These are phyloP conservation scores for Musa acuminata DNA, from an alignment of 176 grass and related monocot genomes.

Conservation along the genomic window DNA sequence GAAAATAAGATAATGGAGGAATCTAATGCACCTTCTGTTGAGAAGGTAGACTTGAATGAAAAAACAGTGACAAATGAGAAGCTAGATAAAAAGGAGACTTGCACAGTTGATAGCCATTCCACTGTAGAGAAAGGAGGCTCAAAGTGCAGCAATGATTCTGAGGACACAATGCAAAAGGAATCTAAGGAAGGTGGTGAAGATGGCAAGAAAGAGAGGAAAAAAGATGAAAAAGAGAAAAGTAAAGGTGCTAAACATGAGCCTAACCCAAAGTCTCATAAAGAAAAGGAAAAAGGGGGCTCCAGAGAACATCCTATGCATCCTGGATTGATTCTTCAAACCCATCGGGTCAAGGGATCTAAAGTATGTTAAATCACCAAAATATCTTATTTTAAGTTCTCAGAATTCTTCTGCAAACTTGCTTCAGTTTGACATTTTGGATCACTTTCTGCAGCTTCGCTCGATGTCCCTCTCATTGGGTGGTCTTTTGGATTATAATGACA, in stretches of 20 bases:
- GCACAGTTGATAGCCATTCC: conserved; percentile 14
- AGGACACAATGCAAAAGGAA: conserved; percentile 36
- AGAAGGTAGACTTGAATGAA: conserved; percentile 29
- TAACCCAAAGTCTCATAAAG: conserved; percentile 40
- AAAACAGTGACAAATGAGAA: conserved; percentile 41
- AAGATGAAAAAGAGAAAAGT: conserved; percentile 56
- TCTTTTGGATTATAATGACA: conserved; percentile 86
- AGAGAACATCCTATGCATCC: conserved; percentile 80
- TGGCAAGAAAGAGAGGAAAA: conserved; percentile 33
- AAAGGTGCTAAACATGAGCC: conserved; percentile 45
- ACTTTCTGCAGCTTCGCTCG: conserved; percentile 61
- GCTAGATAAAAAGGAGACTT: conserved; percentile 21
- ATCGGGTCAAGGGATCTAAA: conserved; percentile 67
- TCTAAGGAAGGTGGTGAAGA: conserved; percentile 35
- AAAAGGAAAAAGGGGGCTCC: conserved; percentile 55
- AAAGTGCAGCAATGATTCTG: conserved; percentile 25
- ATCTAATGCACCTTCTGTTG: conserved; percentile 2
- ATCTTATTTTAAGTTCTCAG: conserved; percentile 8
- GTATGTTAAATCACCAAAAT: conserved; percentile 36
- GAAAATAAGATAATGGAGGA: conserved; percentile 34
- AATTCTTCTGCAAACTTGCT: conserved; percentile 10
- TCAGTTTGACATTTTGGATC: conserved; percentile 5
- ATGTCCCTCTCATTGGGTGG: conserved; percentile 77
- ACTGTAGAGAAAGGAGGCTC: conserved; percentile 14
- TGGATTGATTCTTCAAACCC: conserved; percentile 76